These are phyloP conservation scores for Pichia sp. DNA, from an alignment of 1,139 yeast genomes.

Conservation along the genomic window DNA sequence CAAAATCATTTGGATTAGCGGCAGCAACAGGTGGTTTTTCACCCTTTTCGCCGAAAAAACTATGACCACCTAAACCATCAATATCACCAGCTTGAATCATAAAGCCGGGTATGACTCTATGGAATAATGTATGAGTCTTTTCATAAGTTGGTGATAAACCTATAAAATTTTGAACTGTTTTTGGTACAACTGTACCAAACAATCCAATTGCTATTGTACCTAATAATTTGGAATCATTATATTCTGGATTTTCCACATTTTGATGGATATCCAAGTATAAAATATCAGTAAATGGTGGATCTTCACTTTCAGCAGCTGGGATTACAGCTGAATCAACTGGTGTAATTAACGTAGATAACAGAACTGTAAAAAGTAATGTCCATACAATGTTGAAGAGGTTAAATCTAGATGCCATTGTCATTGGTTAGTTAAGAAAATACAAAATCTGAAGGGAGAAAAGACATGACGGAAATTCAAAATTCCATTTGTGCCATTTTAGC, in stretches of 20 bases:
- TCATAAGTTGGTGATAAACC: slow-evolving; percentile 51
- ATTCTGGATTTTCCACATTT: slow-evolving; percentile 31
- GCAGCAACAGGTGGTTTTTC: slow-evolving; percentile 32
- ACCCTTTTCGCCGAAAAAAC: slow-evolving; percentile 55
- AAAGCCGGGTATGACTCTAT: slow-evolving; percentile 68
- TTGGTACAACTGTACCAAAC: slow-evolving; percentile 69
- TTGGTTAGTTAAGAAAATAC: not conserved
- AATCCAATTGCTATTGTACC: slow-evolving; percentile 68
- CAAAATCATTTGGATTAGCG: slow-evolving; percentile 1
- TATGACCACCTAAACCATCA: slow-evolving; percentile 70
- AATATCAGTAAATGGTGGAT: slow-evolving; percentile 57
- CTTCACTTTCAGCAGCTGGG: slow-evolving; percentile 26
- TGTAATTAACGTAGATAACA: not conserved
- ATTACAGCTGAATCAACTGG: not conserved
- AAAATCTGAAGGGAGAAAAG: not conserved
- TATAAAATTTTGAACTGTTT: slow-evolving; percentile 67
- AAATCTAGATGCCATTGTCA: not conserved
- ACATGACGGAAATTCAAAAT: too few species aligned
- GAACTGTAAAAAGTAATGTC: not conserved
- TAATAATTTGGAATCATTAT: slow-evolving; percentile 28
- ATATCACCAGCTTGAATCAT: slow-evolving; percentile 85
- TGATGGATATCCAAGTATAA: slow-evolving; percentile 58
- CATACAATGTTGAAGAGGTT: not conserved
- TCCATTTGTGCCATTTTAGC: too few species aligned
- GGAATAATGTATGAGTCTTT: slow-evolving; percentile 59